A percentile compares a stretch with the other conserved stretches of the same genome.
These are phyloP conservation scores for Xerocomus amazonicus DNA, from an alignment of 1,284 basidiomycete genomes.

Conservation along the genomic window DNA sequence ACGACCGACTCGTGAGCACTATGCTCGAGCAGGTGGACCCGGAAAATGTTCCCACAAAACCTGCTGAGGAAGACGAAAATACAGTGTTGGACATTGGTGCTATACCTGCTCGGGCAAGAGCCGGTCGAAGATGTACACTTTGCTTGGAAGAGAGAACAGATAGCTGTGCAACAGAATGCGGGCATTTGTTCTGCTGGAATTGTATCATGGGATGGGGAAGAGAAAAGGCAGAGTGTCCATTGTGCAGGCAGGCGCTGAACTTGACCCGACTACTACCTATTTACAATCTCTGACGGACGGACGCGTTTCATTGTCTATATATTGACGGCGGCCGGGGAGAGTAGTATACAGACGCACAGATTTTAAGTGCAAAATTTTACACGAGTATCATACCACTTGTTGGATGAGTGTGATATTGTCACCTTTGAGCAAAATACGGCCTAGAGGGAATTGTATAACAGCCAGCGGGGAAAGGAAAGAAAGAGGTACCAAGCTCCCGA, in stretches of 20 bases:
- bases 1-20: conserved; percentile 58
- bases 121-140: conserved; percentile 76
- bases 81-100: conserved; percentile 58
- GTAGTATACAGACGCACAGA: conserved; percentile 21
- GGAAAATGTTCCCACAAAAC: conserved; percentile 49
- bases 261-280: conserved; percentile 75
- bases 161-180: conserved; percentile 87
- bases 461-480: neutral
- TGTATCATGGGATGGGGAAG: conserved; percentile 87
- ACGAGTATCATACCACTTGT: conserved; percentile 44
- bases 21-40: conserved; percentile 53
- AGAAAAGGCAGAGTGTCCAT: conserved; percentile 89
- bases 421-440: conserved; percentile 90
- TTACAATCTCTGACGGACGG: conserved; percentile 66
- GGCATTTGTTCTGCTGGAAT: conserved; percentile 92
- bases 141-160: conserved; percentile 81
- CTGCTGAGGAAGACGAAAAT: conserved; percentile 64
- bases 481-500: conserved; percentile 64
- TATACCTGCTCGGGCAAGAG: conserved; percentile 51
- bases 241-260: conserved; percentile 79
- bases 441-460: conserved; percentile 39
- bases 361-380: conserved; percentile 15
- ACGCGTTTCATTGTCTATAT: conserved; percentile 1
- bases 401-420: conserved; percentile 97
- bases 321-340: conserved; percentile 6